Conservation (phyloP, 257 asterid genomes). For the Prunella vulgaris region DNA sequence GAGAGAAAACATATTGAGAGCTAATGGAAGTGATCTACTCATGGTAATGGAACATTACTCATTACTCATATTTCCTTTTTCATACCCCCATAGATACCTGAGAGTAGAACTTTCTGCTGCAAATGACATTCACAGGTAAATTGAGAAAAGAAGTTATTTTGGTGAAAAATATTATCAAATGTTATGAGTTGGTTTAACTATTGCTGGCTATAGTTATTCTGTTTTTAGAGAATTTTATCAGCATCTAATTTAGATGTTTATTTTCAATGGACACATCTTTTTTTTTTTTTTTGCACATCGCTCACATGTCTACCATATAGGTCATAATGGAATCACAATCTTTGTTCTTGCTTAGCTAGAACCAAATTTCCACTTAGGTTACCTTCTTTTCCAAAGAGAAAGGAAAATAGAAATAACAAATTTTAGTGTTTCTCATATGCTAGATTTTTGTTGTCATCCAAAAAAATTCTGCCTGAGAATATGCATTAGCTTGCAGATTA, state of each 20-base stretch:
- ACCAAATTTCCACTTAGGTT: too few relatives aligned
- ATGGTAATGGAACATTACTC: constrained; percentile 68
- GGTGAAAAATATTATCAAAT: not conserved
- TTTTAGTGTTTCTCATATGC: not conserved
- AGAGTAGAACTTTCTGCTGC: not conserved
- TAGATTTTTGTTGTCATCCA: not conserved
- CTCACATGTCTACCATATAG: too few relatives aligned
- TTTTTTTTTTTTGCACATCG: too few relatives aligned
- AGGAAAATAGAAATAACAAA: not conserved
- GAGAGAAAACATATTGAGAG: constrained; percentile 94
- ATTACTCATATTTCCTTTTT: not conserved
- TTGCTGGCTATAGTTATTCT: not conserved
- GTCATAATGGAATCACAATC: too few relatives aligned
- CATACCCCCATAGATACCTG: not conserved
- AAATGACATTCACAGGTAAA: not conserved
- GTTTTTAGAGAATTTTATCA: not conserved
- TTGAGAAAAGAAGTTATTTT: not conserved
- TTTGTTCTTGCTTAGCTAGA: too few relatives aligned
- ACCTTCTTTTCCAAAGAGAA: not conserved
- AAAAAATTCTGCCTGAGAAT: not conserved
- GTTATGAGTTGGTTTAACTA: not conserved
- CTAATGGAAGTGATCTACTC: constrained; percentile 95
- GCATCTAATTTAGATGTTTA: too few relatives aligned
- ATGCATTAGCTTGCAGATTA: not conserved
- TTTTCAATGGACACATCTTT: not conserved